These are phyloP conservation scores for Claviceps arundinis DNA, from an alignment of 2,329 filamentous ascomycete species.

Conservation along the genomic window DNA sequence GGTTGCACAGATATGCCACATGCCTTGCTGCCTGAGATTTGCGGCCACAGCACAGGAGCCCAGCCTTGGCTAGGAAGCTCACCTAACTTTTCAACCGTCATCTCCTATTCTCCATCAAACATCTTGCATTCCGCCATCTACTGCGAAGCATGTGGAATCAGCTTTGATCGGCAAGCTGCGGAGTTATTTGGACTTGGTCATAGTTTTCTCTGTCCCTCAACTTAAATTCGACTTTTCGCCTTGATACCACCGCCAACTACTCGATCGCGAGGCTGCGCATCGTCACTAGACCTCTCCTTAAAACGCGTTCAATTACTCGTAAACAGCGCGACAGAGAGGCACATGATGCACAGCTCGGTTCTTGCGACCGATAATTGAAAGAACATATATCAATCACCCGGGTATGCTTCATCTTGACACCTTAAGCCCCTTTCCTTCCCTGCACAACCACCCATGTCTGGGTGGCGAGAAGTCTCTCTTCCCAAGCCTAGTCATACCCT, in stretches of 20 bases:
- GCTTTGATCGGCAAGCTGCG: constrained; percentile 13
- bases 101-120: constrained; percentile 19
- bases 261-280: constrained; percentile 7
- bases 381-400: constrained; percentile 14
- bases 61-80: constrained; percentile 12
- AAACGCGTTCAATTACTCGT: constrained; percentile 18
- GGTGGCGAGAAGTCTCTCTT: background rate
- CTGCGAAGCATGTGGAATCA: constrained; percentile 11
- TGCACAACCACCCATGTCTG: background rate
- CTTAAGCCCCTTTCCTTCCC: constrained; percentile 13
- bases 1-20: background rate
- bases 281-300: constrained; percentile 5
- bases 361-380: constrained; percentile 10
- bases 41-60: constrained; percentile 11
- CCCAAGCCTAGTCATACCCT: background rate
- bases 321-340: constrained; percentile 18
- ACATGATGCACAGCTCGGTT: background rate
- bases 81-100: constrained; percentile 18
- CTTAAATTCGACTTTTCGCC: constrained; percentile 5
- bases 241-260: constrained; percentile 3
- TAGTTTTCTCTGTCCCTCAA: constrained; percentile 8
- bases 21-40: constrained; percentile 20
- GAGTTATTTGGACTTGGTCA: constrained; percentile 11
- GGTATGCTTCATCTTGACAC: constrained; percentile 17
- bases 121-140: constrained; percentile 13